phyloP scores from a whole-genome alignment of 805 yeast species.

The Candida krabiensis region DNA sequence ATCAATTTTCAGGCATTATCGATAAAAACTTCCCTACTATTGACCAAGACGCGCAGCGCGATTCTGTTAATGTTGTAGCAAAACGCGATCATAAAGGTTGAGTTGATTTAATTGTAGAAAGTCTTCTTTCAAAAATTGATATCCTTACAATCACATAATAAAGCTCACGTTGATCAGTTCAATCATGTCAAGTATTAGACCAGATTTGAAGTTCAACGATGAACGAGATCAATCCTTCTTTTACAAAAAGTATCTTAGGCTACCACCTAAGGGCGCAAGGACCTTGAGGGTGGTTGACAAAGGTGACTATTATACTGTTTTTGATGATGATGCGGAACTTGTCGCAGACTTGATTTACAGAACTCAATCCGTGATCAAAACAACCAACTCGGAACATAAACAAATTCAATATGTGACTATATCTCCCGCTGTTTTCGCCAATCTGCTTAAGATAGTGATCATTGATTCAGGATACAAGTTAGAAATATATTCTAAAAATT shows the following conservation, averaged over 20 bases:
- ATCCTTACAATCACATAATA: no score
- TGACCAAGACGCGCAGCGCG: no score
- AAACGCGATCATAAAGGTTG: no score
- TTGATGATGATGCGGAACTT: conserved; percentile 72
- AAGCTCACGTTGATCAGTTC: no score
- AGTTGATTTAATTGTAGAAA: no score
- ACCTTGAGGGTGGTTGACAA: conserved; percentile 76
- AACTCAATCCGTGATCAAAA: conserved; percentile 77
- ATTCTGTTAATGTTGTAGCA: no score
- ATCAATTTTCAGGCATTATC: no score
- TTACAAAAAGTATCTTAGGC: conserved; percentile 45
- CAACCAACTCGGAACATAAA: conserved; percentile 37
- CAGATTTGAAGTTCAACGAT: conserved; percentile 59
- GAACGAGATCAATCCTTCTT: conserved; percentile 47
- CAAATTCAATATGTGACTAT: conserved; percentile 65
- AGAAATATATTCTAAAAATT: conserved; percentile 72
- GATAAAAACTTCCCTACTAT: no score
- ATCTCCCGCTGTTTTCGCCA: conserved; percentile 70
- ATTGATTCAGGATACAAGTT: conserved; percentile 73
- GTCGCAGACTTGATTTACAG: conserved; percentile 85
- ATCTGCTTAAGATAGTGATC: conserved; percentile 63
- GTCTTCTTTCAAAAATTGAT: no score
- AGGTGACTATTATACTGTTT: conserved; percentile 75
- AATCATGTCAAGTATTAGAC: conserved; percentile 38
- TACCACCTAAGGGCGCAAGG: conserved; percentile 49